Conservation (phyloP, 1,284 basidiomycete species). For the Trametes hirsuta region DNA sequence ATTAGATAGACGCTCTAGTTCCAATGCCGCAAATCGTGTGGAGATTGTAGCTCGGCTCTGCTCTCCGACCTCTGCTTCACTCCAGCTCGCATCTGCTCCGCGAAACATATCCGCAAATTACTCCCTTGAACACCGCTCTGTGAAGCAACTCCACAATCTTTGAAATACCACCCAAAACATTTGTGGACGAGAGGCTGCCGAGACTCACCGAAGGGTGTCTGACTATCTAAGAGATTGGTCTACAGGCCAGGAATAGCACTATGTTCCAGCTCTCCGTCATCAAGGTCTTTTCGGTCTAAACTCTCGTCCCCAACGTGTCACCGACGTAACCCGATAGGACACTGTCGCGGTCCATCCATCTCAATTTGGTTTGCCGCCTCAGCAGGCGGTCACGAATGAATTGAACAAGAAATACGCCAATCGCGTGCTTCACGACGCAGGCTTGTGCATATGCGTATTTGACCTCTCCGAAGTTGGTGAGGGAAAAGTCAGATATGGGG, state of each 20-base stretch:
- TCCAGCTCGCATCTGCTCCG: no score
- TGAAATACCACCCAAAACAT: no score
- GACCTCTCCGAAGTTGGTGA: constrained; percentile 88
- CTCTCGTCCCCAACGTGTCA: neutral
- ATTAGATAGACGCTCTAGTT: constrained; percentile 26
- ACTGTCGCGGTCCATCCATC: constrained; percentile 80
- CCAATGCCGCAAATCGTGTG: neutral
- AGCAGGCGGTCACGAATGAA: constrained; percentile 76
- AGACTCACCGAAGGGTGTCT: no score
- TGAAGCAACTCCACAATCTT: no score
- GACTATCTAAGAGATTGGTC: no score
- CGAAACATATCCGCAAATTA: no score
- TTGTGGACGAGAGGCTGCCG: no score
- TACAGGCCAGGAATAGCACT: neutral
- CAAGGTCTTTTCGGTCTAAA: constrained; percentile 42
- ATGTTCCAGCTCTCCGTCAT: constrained; percentile 69
- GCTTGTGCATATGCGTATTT: constrained; percentile 88
- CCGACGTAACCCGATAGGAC: constrained; percentile 47
- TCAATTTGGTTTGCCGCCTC: constrained; percentile 72
- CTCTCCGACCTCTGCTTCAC: no score
- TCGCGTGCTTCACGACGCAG: constrained; percentile 89
- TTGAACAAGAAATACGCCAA: constrained; percentile 96
- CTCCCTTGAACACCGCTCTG: no score
- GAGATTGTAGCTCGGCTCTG: neutral
- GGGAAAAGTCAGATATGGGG: constrained; percentile 92